Conservation (phyloP, 2,329 filamentous ascomycete genomes). For the Aureobasidium sp. region DNA sequence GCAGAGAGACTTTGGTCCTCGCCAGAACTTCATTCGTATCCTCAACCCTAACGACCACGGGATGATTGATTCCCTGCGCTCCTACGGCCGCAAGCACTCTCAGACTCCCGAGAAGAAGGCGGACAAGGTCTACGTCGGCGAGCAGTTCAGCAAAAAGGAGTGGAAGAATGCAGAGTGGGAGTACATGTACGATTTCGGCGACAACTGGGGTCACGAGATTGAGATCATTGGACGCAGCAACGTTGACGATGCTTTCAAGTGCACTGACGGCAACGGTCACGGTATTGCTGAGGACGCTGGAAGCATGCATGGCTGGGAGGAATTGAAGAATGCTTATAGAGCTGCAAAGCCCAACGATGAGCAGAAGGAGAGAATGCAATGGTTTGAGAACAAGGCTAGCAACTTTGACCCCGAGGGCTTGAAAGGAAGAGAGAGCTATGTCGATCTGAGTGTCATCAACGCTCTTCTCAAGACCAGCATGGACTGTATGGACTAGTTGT, state of each 20-base stretch:
- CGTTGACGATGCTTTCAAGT: slow-evolving; percentile 16
- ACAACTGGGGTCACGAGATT: slow-evolving; percentile 23
- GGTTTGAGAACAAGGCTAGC: slow-evolving; percentile 22
- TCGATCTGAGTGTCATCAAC: slow-evolving; percentile 18
- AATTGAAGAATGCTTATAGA: slow-evolving; percentile 25
- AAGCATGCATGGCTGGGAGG: slow-evolving; percentile 22
- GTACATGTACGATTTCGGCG: slow-evolving; percentile 24
- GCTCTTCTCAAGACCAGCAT: not conserved
- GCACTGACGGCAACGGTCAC: slow-evolving; percentile 24
- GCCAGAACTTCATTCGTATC: slow-evolving; percentile 3
- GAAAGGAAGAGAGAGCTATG: slow-evolving; percentile 17
- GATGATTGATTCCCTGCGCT: slow-evolving; percentile 13
- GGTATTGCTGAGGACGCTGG: slow-evolving; percentile 27
- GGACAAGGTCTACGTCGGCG: slow-evolving; percentile 14
- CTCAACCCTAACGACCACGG: slow-evolving; percentile 1
- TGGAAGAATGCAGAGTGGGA: slow-evolving; percentile 13
- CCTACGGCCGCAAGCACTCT: slow-evolving; percentile 15
- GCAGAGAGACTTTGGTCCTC: not conserved
- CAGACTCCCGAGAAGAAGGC: slow-evolving; percentile 16
- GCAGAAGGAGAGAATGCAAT: slow-evolving; percentile 22
- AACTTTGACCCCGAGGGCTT: slow-evolving; percentile 22
- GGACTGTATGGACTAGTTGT: not conserved
- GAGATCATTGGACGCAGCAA: slow-evolving; percentile 17
- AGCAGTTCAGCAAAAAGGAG: slow-evolving; percentile 16
- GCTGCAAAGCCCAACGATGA: slow-evolving; percentile 18